These are phyloP conservation scores for Scleroderma citrinum DNA, from an alignment of 768 basidiomycete species.

Conservation along the genomic window DNA sequence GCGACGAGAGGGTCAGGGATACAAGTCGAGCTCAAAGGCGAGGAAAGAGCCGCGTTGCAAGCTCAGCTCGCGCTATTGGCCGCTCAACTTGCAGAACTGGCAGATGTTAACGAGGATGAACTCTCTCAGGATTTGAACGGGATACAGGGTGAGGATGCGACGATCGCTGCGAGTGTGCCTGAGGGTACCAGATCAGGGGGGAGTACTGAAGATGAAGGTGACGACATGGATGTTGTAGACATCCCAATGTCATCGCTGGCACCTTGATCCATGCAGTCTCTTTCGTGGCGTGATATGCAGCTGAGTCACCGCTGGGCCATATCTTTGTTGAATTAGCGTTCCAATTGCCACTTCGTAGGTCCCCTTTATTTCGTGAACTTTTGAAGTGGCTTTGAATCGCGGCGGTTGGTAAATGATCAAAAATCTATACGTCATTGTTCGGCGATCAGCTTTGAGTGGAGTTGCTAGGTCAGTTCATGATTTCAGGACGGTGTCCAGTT, in stretches of 20 bases:
- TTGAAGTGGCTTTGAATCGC: no score
- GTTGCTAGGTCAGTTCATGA: no score
- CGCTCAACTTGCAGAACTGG: constrained; percentile 65
- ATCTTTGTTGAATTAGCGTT: not conserved
- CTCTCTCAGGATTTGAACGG: constrained; percentile 23
- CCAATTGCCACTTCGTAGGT: not conserved
- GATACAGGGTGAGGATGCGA: not conserved
- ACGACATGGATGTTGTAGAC: constrained; percentile 26
- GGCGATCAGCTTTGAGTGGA: no score
- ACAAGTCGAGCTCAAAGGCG: constrained; percentile 29
- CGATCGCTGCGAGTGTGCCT: not conserved
- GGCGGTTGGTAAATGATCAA: no score
- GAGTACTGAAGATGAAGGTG: constrained; percentile 9
- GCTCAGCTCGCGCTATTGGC: constrained; percentile 69
- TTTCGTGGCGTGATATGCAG: not conserved
- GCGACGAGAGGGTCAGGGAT: constrained; percentile 4
- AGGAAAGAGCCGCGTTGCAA: constrained; percentile 62
- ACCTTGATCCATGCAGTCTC: constrained; percentile 6
- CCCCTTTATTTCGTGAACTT: not conserved
- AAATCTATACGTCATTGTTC: no score
- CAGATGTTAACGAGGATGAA: constrained; percentile 34
- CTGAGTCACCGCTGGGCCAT: not conserved
- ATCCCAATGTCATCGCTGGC: constrained; percentile 15
- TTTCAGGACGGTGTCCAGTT: no score
- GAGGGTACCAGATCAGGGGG: constrained; percentile 7